Conservation (phyloP, 2,329 filamentous ascomycete species). For the Trichophyton schoenleinii region DNA sequence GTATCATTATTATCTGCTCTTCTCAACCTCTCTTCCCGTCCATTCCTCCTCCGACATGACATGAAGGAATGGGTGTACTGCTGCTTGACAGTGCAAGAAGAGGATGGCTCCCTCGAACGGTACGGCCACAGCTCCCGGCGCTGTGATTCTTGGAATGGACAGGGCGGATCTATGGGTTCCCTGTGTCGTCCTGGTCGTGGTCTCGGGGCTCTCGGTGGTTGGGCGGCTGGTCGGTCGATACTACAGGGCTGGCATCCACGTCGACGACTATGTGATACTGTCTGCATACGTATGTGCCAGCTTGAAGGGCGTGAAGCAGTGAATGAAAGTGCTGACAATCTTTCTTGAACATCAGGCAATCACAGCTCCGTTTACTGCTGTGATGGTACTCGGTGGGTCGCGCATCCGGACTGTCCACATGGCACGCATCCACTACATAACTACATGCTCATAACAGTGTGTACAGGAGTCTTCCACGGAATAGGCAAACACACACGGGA, state of each 20-base stretch:
- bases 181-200: constrained; percentile 3
- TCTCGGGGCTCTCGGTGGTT: constrained; percentile 7
- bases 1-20: not conserved
- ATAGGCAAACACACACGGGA: constrained; percentile 4
- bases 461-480: constrained; percentile 2
- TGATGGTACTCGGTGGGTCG: not conserved
- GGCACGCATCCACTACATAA: not conserved
- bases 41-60: not conserved
- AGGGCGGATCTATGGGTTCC: not conserved
- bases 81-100: not conserved
- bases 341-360: not conserved
- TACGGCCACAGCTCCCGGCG: not conserved
- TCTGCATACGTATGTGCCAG: constrained; percentile 3
- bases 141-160: not conserved
- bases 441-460: not conserved
- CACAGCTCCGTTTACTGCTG: not conserved
- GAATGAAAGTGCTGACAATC: not conserved
- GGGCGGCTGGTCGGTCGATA: constrained; percentile 7
- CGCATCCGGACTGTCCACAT: not conserved
- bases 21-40: not conserved
- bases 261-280: constrained; percentile 9
- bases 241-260: constrained; percentile 5
- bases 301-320: not conserved
- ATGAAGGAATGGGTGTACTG: not conserved
- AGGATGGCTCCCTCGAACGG: not conserved